Evolutionary conservation across 139 green algal genomes (phyloP).

Genomic region (Klebsormidium nitens): DNA sequence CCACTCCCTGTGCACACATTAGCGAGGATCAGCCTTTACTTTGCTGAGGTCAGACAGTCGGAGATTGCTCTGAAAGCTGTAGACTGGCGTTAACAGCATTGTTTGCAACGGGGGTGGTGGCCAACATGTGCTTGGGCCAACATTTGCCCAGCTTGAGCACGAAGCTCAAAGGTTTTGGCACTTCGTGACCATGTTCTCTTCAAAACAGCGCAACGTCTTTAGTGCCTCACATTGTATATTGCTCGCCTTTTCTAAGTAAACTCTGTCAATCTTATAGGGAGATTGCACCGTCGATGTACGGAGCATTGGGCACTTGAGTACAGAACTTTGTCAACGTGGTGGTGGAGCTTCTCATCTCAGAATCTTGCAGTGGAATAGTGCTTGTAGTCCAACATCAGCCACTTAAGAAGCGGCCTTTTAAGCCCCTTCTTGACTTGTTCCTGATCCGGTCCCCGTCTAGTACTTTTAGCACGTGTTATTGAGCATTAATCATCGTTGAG

Average conservation of each 20-base stretch:
- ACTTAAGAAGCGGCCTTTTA: not conserved
- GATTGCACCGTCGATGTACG: no score
- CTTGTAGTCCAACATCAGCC: not conserved
- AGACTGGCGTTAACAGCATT: not conserved
- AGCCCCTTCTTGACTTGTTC: not conserved
- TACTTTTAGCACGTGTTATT: not conserved
- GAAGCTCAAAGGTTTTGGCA: not conserved
- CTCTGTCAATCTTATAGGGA: no score
- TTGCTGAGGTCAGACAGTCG: no score
- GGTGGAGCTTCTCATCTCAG: not conserved
- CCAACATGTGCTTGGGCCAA: not conserved
- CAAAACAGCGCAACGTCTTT: no score
- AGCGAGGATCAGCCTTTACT: no score
- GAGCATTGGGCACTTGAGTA: not conserved
- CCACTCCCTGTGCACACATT: constrained; percentile 36
- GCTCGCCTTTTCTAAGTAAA: no score
- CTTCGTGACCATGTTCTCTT: not conserved
- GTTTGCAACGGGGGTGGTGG: not conserved
- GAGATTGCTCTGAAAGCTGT: not conserved
- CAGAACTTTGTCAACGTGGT: not conserved
- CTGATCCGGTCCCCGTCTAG: not conserved
- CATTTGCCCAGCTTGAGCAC: not conserved
- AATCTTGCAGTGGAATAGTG: not conserved
- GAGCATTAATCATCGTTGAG: not conserved
- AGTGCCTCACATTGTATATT: no score